Evolutionary conservation across 164 flowering plant genomes (phyloP).

Genomic region (Macadamia tetraphylla): DNA sequence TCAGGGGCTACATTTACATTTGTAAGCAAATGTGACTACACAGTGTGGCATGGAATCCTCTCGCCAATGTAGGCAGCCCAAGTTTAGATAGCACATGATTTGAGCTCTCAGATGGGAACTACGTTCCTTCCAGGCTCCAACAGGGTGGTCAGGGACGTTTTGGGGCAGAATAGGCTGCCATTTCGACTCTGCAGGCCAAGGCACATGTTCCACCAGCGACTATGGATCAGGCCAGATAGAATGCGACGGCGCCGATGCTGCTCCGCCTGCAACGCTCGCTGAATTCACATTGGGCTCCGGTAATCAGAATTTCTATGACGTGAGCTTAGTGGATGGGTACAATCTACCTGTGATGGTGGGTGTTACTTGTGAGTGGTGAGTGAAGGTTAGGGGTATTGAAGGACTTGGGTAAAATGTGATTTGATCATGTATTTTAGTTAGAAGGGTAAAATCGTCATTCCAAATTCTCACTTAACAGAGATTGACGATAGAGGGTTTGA

Average conservation of each 20-base stretch:
- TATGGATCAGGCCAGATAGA: slow-evolving; percentile 66
- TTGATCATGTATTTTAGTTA: too few species aligned
- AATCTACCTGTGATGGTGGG: slow-evolving; percentile 59
- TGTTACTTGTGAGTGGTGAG: slow-evolving; percentile 36
- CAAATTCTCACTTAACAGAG: too few species aligned
- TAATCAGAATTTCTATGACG: slow-evolving; percentile 64
- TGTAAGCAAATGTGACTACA: slow-evolving; percentile 65
- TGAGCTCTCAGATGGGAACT: slow-evolving; percentile 44
- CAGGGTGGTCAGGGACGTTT: slow-evolving; percentile 90
- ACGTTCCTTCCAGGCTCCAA: slow-evolving; percentile 54
- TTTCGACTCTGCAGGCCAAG: slow-evolving; percentile 50
- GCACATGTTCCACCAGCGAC: slow-evolving; percentile 69
- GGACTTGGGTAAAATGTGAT: too few species aligned
- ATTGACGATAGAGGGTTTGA: too few species aligned
- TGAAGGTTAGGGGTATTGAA: too few species aligned
- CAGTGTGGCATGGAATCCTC: slow-evolving; percentile 91
- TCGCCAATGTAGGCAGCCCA: slow-evolving; percentile 42
- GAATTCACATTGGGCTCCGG: slow-evolving; percentile 74
- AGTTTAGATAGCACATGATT: slow-evolving; percentile 46
- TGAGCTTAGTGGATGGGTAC: slow-evolving; percentile 77
- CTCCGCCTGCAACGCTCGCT: slow-evolving; percentile 85
- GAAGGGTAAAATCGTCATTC: too few species aligned
- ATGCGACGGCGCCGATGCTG: slow-evolving; percentile 74
- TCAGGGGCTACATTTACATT: slow-evolving; percentile 66
- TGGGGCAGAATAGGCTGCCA: slow-evolving; percentile 87